These are phyloP conservation scores for Lactifluus pinguis DNA, from an alignment of 768 basidiomycete species.

Conservation along the genomic window DNA sequence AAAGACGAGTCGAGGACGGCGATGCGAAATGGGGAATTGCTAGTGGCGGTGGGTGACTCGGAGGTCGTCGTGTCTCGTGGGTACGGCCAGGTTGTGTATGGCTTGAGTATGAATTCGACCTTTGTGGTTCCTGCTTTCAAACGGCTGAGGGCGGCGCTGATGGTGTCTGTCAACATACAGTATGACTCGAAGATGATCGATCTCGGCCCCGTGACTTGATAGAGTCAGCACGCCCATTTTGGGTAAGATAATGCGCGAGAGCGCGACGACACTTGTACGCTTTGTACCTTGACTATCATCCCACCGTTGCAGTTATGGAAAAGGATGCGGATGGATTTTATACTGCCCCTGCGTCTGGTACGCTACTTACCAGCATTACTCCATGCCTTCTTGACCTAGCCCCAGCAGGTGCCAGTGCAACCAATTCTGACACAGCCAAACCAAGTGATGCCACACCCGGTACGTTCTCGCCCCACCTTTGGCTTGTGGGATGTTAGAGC, in stretches of 20 bases:
- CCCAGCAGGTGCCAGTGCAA: neutral
- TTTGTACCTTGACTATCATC: neutral
- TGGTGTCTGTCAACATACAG: slow-evolving; percentile 1
- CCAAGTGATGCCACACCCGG: neutral
- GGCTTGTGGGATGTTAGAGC: neutral
- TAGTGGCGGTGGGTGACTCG: slow-evolving; percentile 5
- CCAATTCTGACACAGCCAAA: neutral
- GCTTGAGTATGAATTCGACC: slow-evolving; percentile 51
- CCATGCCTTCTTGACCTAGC: neutral
- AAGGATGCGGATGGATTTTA: slow-evolving; percentile 81
- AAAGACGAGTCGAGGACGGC: slow-evolving; percentile 87
- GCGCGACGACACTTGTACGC: neutral
- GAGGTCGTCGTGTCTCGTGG: slow-evolving; percentile 22
- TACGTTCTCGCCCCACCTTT: neutral
- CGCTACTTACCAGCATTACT: neutral
- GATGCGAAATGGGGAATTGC: slow-evolving; percentile 34
- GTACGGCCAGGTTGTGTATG: slow-evolving; percentile 61
- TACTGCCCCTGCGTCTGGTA: slow-evolving; percentile 43
- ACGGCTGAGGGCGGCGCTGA: slow-evolving; percentile 20
- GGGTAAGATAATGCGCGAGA: neutral
- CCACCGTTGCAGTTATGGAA: slow-evolving; percentile 34
- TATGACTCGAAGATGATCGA: neutral
- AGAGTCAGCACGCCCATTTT: neutral
- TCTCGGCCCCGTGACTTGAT: neutral
- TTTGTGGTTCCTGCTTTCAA: slow-evolving; percentile 39